Evolutionary conservation across 148 eudicot species (phyloP), one percentile per base, ranked within the genome.

Genomic region (Heliosperma pusillum): DNA sequence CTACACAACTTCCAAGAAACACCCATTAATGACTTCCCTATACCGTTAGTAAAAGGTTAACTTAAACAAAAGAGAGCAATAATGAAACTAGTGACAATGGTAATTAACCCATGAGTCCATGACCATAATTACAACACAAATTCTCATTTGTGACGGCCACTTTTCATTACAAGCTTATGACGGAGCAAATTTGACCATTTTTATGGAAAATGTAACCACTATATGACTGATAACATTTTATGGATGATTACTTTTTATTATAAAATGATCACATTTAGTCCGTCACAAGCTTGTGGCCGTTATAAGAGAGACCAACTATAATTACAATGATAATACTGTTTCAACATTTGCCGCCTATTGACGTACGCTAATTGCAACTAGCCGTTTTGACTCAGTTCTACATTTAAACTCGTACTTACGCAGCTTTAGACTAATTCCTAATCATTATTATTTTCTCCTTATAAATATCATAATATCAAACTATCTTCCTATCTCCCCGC

Each of bases 401-500:
- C 2, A n/a, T 33, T 36, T 36, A 36, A 36, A 20, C 62, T 9
- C 22, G 2, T n/a, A 58, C 6, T 58, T n/a, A 22, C 24, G 5
- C 29, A 59, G 25, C 29, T 69, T 30, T 19, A 19, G 66, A 72
- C 58, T 62, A 45, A 44, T 73, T 62, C 74, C 10, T 10, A 53
- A 25, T 33, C 15, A 5, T 27, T 9, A 17, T 20, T 21, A 22
- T 17, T 6, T 36, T 33, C 29, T 16, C n/a, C 29, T 3, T 61
- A 80, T 61, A 30, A 29, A 74, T 47, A 77, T 50, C 66, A 12
- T 21, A 69, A 26, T 33, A 72, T 72, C 72, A 56, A 56, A 66
- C 76, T 53, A 22, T 72, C 66, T 12, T 73, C 79, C 80, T 73
- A 81, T 71, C 63, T 56, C 13, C 71, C 82, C 82, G 78, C 79